Evolutionary conservation across 2,329 filamentous ascomycete species (phyloP).

Genomic region (Alternaria panax): DNA sequence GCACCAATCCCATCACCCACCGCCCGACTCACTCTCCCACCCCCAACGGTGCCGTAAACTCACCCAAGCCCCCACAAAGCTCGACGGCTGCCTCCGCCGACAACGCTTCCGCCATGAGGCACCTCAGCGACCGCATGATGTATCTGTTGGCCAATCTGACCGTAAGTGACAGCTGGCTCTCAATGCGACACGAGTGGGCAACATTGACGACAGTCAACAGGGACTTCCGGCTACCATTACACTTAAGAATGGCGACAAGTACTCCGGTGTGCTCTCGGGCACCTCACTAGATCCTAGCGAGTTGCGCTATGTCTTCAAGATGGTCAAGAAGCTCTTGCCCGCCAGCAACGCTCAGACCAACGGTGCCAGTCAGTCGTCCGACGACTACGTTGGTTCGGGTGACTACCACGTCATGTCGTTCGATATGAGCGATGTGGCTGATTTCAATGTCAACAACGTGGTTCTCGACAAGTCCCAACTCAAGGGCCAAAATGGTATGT

Average conservation of each 20-base stretch:
- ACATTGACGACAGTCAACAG: conserved; percentile 49
- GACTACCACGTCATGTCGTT: conserved; percentile 65
- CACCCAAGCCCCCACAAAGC: conserved; percentile 53
- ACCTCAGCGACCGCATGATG: conserved; percentile 66
- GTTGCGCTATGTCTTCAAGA: conserved; percentile 67
- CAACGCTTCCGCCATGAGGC: conserved; percentile 62
- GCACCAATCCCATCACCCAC: conserved; percentile 68
- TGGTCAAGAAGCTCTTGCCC: conserved; percentile 64
- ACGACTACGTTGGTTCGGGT: conserved; percentile 57
- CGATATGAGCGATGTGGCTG: conserved; percentile 66
- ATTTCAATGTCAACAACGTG: conserved; percentile 63
- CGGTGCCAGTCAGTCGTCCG: conserved; percentile 51
- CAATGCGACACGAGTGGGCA: neutral
- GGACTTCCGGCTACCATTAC: conserved; percentile 64
- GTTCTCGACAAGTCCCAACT: conserved; percentile 59
- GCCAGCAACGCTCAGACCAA: conserved; percentile 55
- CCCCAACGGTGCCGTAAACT: conserved; percentile 62
- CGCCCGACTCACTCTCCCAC: conserved; percentile 57
- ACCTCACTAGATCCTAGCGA: conserved; percentile 61
- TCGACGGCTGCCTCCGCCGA: conserved; percentile 53
- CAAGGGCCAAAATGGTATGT: conserved; percentile 66
- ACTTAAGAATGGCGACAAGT: conserved; percentile 67
- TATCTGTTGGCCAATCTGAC: conserved; percentile 66
- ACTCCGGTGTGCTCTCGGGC: conserved; percentile 67
- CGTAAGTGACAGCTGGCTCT: conserved; percentile 53